Evolutionary conservation across 2,329 filamentous ascomycete species (phyloP), one percentile per base, ranked within the genome.

Genomic region (Aspergillus fumigatus): DNA sequence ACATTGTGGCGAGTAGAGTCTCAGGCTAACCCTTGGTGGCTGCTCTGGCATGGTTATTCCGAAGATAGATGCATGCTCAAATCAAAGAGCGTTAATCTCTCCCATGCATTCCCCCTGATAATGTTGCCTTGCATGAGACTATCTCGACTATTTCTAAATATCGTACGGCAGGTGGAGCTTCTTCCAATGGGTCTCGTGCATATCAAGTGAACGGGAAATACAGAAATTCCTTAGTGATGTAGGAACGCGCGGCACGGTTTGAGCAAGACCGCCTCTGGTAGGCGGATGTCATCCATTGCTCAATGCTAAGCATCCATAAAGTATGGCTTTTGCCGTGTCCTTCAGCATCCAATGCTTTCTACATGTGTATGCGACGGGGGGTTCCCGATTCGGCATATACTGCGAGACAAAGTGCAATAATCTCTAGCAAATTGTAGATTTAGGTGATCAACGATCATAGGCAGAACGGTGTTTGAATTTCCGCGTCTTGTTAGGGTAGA

Each of bases 1-100:
- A 40, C 50, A 63, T 60, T 62, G 53, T 54, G 47, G 59, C 61
- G 48, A 60, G 57, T 19, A 56, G 60, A 11, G 53, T 64, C 17
- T 54, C 57, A 2, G 62, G 56, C 48, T 62, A 53, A n/a, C 14
- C 26, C 26, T 21, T 21, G 6, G 17, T 32, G 48, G 21, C 27
- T 35, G 48, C 3, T 43, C 40, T 19, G 49, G 26, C 17, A 4
- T 38, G 14, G 29, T 11, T 21, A 8, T 38, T 19, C 21, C 11
- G 32, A 14, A 23, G 27, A 19, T 4, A 19, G 27, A 23, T 38
- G n/a, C 19, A 23, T 45, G 41, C n/a, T 45, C 19, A 19, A 45
- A 21, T 23, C 40, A 43, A 26, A n/a, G n/a, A 35, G 23, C n/a
- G 26, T 50, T 35, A 10, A 4, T 50, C 21, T 11, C n/a, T 35